Percentiles rank a stretch among this genome's conserved stretches.
phyloP scores from a whole-genome alignment of 352 stramenopile genomes.

The Salisapilia sapeloensis region DNA sequence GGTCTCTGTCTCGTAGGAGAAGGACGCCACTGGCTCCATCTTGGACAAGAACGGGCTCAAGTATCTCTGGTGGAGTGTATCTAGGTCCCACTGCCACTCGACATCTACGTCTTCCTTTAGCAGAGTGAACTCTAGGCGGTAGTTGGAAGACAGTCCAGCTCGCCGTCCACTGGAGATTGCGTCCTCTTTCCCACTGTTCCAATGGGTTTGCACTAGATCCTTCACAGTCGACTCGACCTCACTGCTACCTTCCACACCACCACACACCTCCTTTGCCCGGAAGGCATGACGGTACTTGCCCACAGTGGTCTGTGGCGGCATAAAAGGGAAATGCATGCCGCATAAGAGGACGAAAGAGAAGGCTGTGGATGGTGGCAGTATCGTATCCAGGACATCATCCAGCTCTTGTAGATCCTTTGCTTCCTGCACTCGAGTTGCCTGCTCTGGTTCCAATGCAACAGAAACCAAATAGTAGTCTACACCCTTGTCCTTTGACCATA shows the following conservation, averaged over 20 bases:
- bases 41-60: slow-evolving; percentile 26
- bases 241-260: no score
- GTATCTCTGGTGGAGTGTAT: slow-evolving; percentile 17
- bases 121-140: slow-evolving; percentile 50
- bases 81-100: slow-evolving; percentile 26
- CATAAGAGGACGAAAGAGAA: slow-evolving; percentile 10
- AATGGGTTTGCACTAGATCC: slow-evolving; percentile 16
- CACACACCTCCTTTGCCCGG: no score
- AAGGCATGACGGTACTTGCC: slow-evolving; percentile 58
- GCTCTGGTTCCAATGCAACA: neutral
- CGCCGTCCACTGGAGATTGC: no score
- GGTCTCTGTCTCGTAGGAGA: slow-evolving; percentile 49
- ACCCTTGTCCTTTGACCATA: neutral
- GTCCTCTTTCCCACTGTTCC: no score
- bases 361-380: slow-evolving; percentile 1
- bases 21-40: slow-evolving; percentile 7
- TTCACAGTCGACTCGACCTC: no score
- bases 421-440: neutral
- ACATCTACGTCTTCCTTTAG: slow-evolving; percentile 30
- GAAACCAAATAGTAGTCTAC: no score
- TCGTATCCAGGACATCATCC: slow-evolving; percentile 10
- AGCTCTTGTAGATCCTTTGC: slow-evolving; percentile 6
- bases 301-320: slow-evolving; percentile 5
- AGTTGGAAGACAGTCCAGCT: slow-evolving; percentile 29
- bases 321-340: no score